Conservation (phyloP, 2,329 filamentous ascomycete species). For the Aspergillus unguis region DNA sequence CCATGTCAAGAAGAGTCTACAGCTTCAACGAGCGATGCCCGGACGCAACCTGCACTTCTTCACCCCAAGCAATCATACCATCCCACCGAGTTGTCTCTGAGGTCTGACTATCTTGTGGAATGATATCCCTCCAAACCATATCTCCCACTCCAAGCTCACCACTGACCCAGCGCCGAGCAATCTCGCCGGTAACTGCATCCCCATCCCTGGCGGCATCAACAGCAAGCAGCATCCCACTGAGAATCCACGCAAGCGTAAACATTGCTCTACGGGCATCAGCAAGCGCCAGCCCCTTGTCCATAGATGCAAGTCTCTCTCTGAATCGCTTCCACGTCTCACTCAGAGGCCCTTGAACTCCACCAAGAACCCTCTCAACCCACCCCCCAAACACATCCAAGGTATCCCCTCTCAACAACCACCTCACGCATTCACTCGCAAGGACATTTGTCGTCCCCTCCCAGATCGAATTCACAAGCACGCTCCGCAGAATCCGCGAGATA, state of each 20-base stretch:
- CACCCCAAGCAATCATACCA: conserved; percentile 24
- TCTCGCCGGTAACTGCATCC: conserved; percentile 30
- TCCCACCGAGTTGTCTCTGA: conserved; percentile 26
- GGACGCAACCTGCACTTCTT: background rate
- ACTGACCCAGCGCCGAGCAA: conserved; percentile 37
- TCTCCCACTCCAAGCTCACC: conserved; percentile 21
- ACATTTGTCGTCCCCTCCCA: conserved; percentile 75
- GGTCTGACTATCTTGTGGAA: conserved; percentile 3
- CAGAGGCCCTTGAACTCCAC: background rate
- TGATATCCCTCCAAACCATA: conserved; percentile 22
- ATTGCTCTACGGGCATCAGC: conserved; percentile 30
- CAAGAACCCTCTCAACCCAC: conserved; percentile 7
- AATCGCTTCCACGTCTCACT: background rate
- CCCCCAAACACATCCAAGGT: conserved; percentile 1
- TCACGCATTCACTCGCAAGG: conserved; percentile 43
- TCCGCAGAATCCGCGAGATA: conserved; percentile 62
- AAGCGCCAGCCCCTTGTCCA: conserved; percentile 18
- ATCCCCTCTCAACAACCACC: background rate
- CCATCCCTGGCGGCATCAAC: conserved; percentile 37
- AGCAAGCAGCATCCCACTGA: conserved; percentile 35
- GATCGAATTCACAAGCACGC: conserved; percentile 56
- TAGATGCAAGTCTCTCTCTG: background rate
- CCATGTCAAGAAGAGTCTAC: background rate
- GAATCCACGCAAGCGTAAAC: conserved; percentile 37
- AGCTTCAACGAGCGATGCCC: background rate